A percentile compares a stretch with the other conserved stretches of the same genome.
phyloP scores from a whole-genome alignment of 2,329 filamentous ascomycete species.

The Myriangium duriaei region DNA sequence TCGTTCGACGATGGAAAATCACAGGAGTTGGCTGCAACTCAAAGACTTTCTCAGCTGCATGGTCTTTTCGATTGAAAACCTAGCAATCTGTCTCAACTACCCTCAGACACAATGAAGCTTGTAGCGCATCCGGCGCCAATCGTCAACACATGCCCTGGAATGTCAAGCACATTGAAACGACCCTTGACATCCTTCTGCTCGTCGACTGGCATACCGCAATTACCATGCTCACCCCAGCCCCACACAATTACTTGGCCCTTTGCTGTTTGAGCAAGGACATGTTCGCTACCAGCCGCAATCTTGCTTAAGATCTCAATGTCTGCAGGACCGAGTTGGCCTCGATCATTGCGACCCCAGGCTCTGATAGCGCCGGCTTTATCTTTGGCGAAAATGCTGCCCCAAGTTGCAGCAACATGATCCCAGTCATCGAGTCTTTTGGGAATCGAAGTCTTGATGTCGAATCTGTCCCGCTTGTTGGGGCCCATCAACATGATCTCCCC shows the following conservation, averaged over 20 bases:
- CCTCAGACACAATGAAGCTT: conserved; percentile 55
- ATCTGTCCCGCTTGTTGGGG: conserved; percentile 59
- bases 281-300: conserved; percentile 82
- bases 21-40: conserved; percentile 53
- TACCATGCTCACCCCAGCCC: conserved; percentile 98
- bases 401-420: conserved; percentile 62
- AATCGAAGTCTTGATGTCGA: conserved; percentile 32
- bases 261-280: conserved; percentile 61
- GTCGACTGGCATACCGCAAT: conserved; percentile 62
- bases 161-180: conserved; percentile 53
- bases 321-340: conserved; percentile 62
- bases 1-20: conserved; percentile 13
- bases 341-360: conserved; percentile 76
- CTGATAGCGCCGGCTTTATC: conserved; percentile 46
- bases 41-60: conserved; percentile 44
- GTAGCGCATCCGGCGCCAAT: conserved; percentile 85
- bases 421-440: conserved; percentile 45
- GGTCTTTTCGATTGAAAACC: conserved; percentile 26
- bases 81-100: conserved; percentile 3
- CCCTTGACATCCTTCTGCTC: conserved; percentile 55
- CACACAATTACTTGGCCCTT: conserved; percentile 60
- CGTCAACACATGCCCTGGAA: conserved; percentile 40
- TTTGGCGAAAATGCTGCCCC: conserved; percentile 69
- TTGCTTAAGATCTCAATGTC: conserved; percentile 45
- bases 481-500: conserved; percentile 58